Evolutionary conservation across 1,284 basidiomycete species (phyloP).

Genomic region (Ustilago crameri): DNA sequence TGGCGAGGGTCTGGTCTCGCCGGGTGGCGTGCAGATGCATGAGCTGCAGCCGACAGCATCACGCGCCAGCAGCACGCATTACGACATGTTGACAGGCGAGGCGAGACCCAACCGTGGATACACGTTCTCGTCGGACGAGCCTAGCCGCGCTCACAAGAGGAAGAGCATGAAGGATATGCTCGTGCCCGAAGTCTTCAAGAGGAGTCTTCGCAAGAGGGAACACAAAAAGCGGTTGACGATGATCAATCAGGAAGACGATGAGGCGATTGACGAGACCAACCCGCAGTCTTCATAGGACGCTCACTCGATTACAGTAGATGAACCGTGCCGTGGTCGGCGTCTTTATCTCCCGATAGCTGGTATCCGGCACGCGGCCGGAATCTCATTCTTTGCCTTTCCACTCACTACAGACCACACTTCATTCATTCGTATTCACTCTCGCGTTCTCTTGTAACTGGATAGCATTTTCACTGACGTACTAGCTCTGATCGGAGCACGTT

Average conservation of each 20-base stretch:
- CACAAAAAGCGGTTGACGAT: conserved; percentile 37
- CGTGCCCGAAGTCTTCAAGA: conserved; percentile 36
- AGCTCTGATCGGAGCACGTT: no score
- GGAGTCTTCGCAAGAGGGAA: conserved; percentile 38
- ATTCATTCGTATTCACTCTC: neutral
- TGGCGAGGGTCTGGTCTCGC: neutral
- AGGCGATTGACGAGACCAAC: conserved; percentile 14
- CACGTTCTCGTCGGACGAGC: conserved; percentile 66
- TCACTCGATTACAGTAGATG: no score
- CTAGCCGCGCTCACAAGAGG: conserved; percentile 22
- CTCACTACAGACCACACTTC: neutral
- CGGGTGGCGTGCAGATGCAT: conserved; percentile 48
- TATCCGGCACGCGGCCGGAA: no score
- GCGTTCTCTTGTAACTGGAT: neutral
- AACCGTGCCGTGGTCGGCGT: no score
- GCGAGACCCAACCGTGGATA: conserved; percentile 61
- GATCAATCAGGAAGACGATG: conserved; percentile 49
- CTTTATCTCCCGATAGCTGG: no score
- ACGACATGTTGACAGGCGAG: conserved; percentile 69
- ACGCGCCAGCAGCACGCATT: conserved; percentile 65
- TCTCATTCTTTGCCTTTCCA: no score
- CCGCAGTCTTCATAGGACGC: neutral
- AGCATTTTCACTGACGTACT: neutral
- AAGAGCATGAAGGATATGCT: conserved; percentile 44
- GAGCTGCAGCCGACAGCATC: conserved; percentile 54